These are phyloP conservation scores for Aspergillus sp. DNA, from an alignment of 2,329 filamentous ascomycete genomes.

Conservation along the genomic window DNA sequence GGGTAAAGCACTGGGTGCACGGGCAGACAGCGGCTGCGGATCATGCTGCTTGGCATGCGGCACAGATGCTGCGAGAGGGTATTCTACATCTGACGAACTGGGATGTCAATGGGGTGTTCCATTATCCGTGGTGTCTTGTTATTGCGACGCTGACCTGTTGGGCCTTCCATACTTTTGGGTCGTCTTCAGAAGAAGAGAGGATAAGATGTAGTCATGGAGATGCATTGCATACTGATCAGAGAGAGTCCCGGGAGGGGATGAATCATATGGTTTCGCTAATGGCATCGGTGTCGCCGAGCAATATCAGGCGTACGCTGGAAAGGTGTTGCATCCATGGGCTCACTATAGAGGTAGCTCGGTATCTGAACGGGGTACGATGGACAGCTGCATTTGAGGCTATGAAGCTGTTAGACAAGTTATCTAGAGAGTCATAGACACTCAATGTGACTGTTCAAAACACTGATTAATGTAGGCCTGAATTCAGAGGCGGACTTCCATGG, in stretches of 20 bases:
- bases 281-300: neutral
- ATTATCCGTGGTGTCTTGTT: slow-evolving; percentile 1
- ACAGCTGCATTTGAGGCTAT: slow-evolving; percentile 3
- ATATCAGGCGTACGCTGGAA: neutral
- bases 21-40: neutral
- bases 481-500: too few species aligned
- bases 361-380: neutral
- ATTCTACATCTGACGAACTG: neutral
- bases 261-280: slow-evolving; percentile 1
- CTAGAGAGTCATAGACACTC: neutral
- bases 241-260: neutral
- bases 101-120: neutral
- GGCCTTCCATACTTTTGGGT: neutral
- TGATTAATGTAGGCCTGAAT: too few species aligned
- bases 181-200: neutral
- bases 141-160: slow-evolving; percentile 2
- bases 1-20: neutral
- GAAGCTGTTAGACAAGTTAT: neutral
- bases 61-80: slow-evolving; percentile 1
- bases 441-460: too few species aligned
- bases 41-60: slow-evolving; percentile 1
- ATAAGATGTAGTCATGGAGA: neutral
- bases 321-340: slow-evolving; percentile 1
- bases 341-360: neutral
- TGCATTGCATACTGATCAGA: neutral